These are phyloP conservation scores for Berkeleyomyces rouxiae DNA, from an alignment of 2,329 filamentous ascomycete species.

Conservation along the genomic window DNA sequence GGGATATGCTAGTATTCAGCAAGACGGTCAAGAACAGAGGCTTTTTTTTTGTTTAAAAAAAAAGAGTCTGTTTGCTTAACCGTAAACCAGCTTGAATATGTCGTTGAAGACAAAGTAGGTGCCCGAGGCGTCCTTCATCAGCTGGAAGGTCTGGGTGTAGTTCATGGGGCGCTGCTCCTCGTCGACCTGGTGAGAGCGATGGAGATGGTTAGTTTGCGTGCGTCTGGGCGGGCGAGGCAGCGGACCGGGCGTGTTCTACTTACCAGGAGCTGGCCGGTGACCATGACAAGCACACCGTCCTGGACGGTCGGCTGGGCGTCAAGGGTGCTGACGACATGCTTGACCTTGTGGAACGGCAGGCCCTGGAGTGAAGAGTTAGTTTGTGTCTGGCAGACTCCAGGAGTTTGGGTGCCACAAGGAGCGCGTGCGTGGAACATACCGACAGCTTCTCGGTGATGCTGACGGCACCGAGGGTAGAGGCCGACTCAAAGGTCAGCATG, in stretches of 20 bases:
- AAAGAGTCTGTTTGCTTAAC: constrained; percentile 20
- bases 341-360: constrained; percentile 67
- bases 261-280: constrained; percentile 76
- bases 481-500: constrained; percentile 83
- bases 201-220: neutral
- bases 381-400: neutral
- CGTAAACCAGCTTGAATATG: constrained; percentile 79
- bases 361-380: constrained; percentile 29
- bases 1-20: too few species aligned
- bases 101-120: constrained; percentile 87
- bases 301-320: constrained; percentile 62
- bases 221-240: too few species aligned
- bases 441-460: constrained; percentile 65
- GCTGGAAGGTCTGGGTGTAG: constrained; percentile 82
- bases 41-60: neutral
- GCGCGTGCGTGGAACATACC: constrained; percentile 33
- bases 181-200: constrained; percentile 45
- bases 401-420: neutral
- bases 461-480: constrained; percentile 43
- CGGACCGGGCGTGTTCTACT: constrained; percentile 19
- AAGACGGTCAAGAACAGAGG: too few species aligned
- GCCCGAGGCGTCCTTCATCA: constrained; percentile 46
- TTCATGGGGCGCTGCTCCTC: constrained; percentile 75
- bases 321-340: constrained; percentile 58
- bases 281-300: constrained; percentile 66